A percentile compares a stretch with the other conserved stretches of the same genome.
Evolutionary conservation across 257 asterid species (phyloP).

Genomic region (Cynanchum wilfordii): DNA sequence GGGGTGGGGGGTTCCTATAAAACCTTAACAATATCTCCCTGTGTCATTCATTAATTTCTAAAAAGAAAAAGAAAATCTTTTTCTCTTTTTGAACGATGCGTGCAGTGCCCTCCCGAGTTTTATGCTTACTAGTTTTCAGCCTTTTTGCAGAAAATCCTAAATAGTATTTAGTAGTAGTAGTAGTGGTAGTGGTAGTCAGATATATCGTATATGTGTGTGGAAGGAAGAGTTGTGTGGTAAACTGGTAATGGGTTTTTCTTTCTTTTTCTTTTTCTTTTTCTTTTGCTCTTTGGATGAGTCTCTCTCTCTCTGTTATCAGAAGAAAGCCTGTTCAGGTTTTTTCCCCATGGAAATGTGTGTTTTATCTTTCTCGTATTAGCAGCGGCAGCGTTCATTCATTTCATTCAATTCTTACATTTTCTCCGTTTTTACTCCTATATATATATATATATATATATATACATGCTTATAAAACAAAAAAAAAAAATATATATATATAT

Average conservation of each 20-base stretch:
- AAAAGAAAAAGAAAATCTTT: not conserved
- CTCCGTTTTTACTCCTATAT: not conserved
- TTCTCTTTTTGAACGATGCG: conserved; percentile 23
- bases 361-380: conserved; percentile 20
- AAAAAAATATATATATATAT: no score
- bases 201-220: no score
- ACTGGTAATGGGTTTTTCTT: conserved; percentile 1
- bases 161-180: conserved; percentile 27
- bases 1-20: not conserved
- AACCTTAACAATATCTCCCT: conserved; percentile 10
- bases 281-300: conserved; percentile 8
- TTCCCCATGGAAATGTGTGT: conserved; percentile 29
- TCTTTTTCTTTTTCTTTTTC: conserved; percentile 9
- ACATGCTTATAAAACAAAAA: no score
- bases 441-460: no score
- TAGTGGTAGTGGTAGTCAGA: conserved; percentile 24
- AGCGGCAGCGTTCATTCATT: not conserved
- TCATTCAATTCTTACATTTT: not conserved
- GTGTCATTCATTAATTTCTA: not conserved
- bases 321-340: conserved; percentile 30
- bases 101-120: conserved; percentile 86
- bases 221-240: not conserved
- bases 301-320: not conserved
- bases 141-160: conserved; percentile 69
- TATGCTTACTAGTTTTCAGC: conserved; percentile 63